Conservation (phyloP, 306 rosid species). For the Sphenostylis stenocarpa region DNA sequence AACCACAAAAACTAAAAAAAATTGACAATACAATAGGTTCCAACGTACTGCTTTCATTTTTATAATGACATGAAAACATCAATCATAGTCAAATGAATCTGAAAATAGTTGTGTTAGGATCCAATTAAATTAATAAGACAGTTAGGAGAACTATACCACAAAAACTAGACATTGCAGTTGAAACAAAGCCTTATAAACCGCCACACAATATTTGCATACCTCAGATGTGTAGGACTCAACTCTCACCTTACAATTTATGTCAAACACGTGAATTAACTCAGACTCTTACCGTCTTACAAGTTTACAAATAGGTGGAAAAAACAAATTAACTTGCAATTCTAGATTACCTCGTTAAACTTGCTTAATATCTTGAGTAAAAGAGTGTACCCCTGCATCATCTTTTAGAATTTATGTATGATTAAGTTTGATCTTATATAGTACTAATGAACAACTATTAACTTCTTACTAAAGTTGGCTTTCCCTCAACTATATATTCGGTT, state of each 20-base stretch:
- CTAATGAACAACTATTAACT: background rate
- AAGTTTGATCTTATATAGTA: background rate
- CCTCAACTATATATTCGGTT: no score
- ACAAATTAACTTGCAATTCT: background rate
- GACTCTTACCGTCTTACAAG: background rate
- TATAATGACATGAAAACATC: background rate
- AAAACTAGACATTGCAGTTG: background rate
- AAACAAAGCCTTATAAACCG: background rate
- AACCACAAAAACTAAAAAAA: constrained; percentile 7
- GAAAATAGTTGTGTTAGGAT: background rate
- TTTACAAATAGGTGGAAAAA: background rate
- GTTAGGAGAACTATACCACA: background rate
- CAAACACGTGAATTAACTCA: background rate
- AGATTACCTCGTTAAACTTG: background rate
- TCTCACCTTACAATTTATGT: background rate
- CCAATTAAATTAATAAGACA: background rate
- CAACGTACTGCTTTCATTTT: background rate
- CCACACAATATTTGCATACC: background rate
- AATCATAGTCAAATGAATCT: background rate
- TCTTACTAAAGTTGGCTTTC: background rate
- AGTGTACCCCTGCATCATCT: background rate
- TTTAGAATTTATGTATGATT: background rate
- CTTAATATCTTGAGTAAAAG: background rate
- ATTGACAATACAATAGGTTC: background rate
- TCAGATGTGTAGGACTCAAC: background rate